phyloP scores from a whole-genome alignment of 179 eudicot species.

The Camellia oleifera region DNA sequence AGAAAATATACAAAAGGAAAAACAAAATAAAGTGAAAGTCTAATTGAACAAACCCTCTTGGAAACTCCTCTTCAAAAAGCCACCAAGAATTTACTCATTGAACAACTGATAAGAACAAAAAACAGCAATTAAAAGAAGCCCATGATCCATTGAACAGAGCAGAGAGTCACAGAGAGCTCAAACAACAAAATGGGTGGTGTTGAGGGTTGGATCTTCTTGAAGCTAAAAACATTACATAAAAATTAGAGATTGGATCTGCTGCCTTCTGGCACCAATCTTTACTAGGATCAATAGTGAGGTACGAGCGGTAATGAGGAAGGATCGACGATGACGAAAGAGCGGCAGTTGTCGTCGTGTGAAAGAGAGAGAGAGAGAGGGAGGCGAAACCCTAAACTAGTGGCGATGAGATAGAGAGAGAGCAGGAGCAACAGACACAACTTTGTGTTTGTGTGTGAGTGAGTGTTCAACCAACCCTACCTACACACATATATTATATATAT shows the following conservation, averaged over 20 bases:
- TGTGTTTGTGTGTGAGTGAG: no score
- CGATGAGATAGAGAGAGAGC: no score
- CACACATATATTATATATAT: no score
- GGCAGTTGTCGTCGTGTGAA: no score
- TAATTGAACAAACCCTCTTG: neutral
- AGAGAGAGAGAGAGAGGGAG: no score
- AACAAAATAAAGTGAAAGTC: neutral
- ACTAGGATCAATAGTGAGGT: neutral
- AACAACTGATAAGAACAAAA: neutral
- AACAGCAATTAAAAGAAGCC: neutral
- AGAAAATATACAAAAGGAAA: neutral
- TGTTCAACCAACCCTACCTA: no score
- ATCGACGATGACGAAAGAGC: no score
- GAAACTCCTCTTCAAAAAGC: constrained; percentile 1
- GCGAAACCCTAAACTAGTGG: no score
- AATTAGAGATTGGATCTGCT: constrained; percentile 30
- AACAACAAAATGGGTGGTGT: constrained; percentile 8
- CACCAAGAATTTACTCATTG: constrained; percentile 1
- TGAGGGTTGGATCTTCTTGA: constrained; percentile 19
- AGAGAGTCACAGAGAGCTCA: neutral
- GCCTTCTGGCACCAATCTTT: constrained; percentile 30
- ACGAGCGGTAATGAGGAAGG: no score
- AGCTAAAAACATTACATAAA: constrained; percentile 15
- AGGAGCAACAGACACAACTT: no score
- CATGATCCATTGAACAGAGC: neutral